Evolutionary conservation across 2,329 filamentous ascomycete genomes (phyloP), one percentile per base, ranked within the genome.

Genomic region (Niveomyces coronatus): DNA sequence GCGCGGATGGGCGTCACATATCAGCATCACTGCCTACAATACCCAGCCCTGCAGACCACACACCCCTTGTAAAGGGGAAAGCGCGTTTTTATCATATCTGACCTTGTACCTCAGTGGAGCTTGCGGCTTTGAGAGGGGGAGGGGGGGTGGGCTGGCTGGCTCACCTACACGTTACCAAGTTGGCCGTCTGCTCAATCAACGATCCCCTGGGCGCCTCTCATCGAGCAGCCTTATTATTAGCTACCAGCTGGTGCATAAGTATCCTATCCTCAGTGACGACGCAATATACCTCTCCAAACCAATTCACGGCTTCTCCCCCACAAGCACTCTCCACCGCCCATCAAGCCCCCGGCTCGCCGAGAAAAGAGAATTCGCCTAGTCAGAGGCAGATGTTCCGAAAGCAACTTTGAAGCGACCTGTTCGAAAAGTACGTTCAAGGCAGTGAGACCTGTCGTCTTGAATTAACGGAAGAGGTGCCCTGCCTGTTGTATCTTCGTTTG

Each of bases 151-250:
- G 39, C 36, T 33, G 28, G 30, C 39, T 32, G 24, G 39, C 33
- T 37, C 39, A 34, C 29, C 23, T 41, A 37, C 18, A 23, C 39
- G 39, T 41, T 41, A 34, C 34, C 39, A 37, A 28, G 39, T 35
- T 30, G 36, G 20, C 31, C n/a, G n/a, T n/a, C n/a, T n/a, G n/a
- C n/a, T n/a, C n/a, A n/a, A 40, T 40, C 37, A 35, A 39, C 37
- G 30, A 35, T 37, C 26, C 37, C 26, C 29, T 41, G 33, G 23
- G 22, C 34, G 39, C 39, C 39, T 41, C 37, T 27, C 13, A 37
- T 41, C 39, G 29, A 41, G 24, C 33, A 37, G 34, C 39, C 39
- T 41, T 37, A 37, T n/a, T n/a, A n/a, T n/a, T n/a, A n/a, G n/a
- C n/a, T n/a, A 37, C 33, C 27, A 20, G 22, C 14, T 17, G 28